Evolutionary conservation across 2,329 filamentous ascomycete species (phyloP).

Genomic region (Exophiala calicioides): DNA sequence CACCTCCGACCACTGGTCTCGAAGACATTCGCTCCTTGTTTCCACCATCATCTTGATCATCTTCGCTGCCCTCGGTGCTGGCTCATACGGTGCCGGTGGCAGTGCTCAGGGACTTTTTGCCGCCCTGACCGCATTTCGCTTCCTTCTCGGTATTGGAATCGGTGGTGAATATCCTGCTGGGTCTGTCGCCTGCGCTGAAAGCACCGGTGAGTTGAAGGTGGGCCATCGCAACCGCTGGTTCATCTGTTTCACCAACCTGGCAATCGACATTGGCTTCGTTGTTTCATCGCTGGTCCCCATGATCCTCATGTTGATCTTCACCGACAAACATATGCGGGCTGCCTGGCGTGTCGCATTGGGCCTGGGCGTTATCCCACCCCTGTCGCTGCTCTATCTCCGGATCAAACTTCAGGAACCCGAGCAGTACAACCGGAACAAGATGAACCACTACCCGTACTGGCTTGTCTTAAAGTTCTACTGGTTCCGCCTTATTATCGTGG

Average conservation of each 20-base stretch:
- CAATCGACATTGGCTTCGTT: slow-evolving; percentile 84
- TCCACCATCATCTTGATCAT: slow-evolving; percentile 82
- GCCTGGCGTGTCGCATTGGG: slow-evolving; percentile 84
- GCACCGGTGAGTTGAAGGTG: slow-evolving; percentile 74
- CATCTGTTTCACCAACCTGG: slow-evolving; percentile 83
- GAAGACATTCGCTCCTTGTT: slow-evolving; percentile 76
- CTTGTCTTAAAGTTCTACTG: slow-evolving; percentile 69
- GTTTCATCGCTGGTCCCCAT: slow-evolving; percentile 76
- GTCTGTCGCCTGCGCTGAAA: slow-evolving; percentile 80
- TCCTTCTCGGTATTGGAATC: slow-evolving; percentile 80
- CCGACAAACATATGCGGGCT: slow-evolving; percentile 65
- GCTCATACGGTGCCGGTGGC: slow-evolving; percentile 72
- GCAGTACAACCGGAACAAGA: slow-evolving; percentile 70
- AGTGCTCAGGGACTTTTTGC: slow-evolving; percentile 71
- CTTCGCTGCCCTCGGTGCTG: slow-evolving; percentile 78
- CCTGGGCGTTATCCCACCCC: slow-evolving; percentile 74
- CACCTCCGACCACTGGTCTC: slow-evolving; percentile 78
- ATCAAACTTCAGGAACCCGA: slow-evolving; percentile 75
- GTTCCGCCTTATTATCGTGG: slow-evolving; percentile 68
- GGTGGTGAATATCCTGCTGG: slow-evolving; percentile 63
- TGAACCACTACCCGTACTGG: slow-evolving; percentile 60
- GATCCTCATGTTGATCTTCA: slow-evolving; percentile 60
- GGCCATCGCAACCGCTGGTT: slow-evolving; percentile 90
- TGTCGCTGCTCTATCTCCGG: slow-evolving; percentile 70
- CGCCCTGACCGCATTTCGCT: slow-evolving; percentile 77